Evolutionary conservation across 352 stramenopile genomes (phyloP).

Genomic region (Globisporangium radiosum): DNA sequence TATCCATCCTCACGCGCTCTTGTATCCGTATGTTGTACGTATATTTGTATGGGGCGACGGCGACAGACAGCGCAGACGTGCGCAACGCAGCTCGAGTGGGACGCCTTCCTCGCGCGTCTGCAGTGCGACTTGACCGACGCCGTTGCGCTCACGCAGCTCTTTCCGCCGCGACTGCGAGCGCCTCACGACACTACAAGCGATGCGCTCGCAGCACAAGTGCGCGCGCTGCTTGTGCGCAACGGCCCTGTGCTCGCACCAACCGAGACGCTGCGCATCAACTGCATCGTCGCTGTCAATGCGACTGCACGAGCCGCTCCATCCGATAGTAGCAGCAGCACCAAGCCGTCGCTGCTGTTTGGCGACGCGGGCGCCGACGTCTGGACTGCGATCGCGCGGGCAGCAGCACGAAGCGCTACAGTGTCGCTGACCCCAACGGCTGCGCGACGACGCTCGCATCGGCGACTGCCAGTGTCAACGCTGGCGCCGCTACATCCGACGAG

Average conservation of each 20-base stretch:
- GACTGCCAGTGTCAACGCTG: constrained; percentile 5
- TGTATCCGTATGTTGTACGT: too few species aligned
- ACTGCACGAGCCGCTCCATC: not conserved
- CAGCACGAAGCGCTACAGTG: not conserved
- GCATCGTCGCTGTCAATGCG: constrained; percentile 12
- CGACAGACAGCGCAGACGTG: constrained; percentile 5
- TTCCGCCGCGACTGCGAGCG: constrained; percentile 2
- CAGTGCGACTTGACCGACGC: constrained; percentile 21
- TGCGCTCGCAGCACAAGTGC: not conserved
- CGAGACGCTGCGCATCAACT: constrained; percentile 14
- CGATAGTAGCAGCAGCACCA: constrained; percentile 6
- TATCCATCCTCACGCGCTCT: too few species aligned
- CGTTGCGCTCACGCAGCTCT: constrained; percentile 17
- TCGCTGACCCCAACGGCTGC: not conserved
- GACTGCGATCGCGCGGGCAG: constrained; percentile 11
- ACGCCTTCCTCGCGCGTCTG: constrained; percentile 28
- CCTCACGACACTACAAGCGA: not conserved
- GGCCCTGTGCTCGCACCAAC: constrained; percentile 17
- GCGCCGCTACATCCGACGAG: not conserved
- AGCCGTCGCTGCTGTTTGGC: constrained; percentile 27
- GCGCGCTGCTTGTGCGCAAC: constrained; percentile 18
- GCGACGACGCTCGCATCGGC: constrained; percentile 14
- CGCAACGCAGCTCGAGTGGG: constrained; percentile 19
- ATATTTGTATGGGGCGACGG: not conserved
- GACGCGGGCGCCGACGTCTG: constrained; percentile 17